phyloP scores from a whole-genome alignment of 257 asterid species.

The Solanum corneliomulleri region DNA sequence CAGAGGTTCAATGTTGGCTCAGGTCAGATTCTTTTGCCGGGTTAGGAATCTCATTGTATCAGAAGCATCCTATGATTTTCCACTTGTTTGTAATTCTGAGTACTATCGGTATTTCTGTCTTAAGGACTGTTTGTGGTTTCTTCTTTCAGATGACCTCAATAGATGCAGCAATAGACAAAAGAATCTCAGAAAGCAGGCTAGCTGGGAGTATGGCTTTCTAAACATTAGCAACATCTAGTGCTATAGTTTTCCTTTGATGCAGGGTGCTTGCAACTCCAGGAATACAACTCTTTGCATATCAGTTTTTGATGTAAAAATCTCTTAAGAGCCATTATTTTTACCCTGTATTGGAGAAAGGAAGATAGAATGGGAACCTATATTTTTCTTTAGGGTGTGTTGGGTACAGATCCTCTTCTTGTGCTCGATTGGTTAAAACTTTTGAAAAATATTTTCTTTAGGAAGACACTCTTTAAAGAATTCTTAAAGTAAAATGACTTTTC shows the following conservation, averaged over 20 bases:
- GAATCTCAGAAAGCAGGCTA: slow-evolving; percentile 91
- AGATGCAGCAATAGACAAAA: slow-evolving; percentile 92
- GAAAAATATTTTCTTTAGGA: neutral
- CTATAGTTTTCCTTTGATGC: neutral
- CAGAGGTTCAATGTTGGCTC: slow-evolving; percentile 66
- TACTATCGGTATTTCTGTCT: neutral
- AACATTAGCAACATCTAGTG: neutral
- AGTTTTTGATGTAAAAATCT: neutral
- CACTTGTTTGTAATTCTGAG: neutral
- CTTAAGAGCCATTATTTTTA: neutral
- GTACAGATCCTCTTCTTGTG: neutral
- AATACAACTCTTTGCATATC: neutral
- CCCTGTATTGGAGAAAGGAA: neutral
- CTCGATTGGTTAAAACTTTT: neutral
- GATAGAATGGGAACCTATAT: neutral
- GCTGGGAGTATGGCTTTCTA: slow-evolving; percentile 91
- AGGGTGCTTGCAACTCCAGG: neutral
- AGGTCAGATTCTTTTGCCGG: slow-evolving; percentile 83
- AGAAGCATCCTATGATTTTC: slow-evolving; percentile 18
- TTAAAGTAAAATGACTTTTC: neutral
- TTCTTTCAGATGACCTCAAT: slow-evolving; percentile 97
- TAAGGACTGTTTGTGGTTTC: slow-evolving; percentile 9
- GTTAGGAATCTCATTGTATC: slow-evolving; percentile 26
- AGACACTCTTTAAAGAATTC: neutral
- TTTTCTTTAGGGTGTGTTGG: neutral